These are phyloP conservation scores for Alternaria brassicae DNA, from an alignment of 2,329 filamentous ascomycete species.

Conservation along the genomic window DNA sequence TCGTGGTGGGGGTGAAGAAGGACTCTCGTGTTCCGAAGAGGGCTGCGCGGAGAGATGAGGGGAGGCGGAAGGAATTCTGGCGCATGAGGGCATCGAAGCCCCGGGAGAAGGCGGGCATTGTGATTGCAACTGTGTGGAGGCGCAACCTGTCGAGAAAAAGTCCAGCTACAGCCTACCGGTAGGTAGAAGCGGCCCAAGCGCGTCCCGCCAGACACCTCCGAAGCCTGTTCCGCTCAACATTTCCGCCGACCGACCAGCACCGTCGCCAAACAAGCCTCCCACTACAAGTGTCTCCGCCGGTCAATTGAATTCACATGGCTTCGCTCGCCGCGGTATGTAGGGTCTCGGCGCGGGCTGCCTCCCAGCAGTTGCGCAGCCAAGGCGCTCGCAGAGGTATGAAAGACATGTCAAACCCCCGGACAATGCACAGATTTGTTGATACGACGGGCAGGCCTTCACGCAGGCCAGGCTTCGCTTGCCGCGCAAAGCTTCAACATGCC, in stretches of 20 bases:
- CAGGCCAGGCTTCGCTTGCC: slow-evolving; percentile 68
- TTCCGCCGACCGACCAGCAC: slow-evolving; percentile 34
- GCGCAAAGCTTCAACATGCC: slow-evolving; percentile 93
- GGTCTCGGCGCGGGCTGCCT: slow-evolving; percentile 66
- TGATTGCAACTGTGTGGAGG: slow-evolving; percentile 2
- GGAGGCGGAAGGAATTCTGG: slow-evolving; percentile 40
- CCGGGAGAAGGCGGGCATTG: slow-evolving; percentile 43
- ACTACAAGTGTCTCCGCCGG: slow-evolving; percentile 21
- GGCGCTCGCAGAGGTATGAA: slow-evolving; percentile 65
- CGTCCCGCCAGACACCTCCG: slow-evolving; percentile 22
- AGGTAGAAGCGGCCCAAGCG: slow-evolving; percentile 28
- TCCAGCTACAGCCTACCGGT: no score
- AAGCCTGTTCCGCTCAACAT: slow-evolving; percentile 45
- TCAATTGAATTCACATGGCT: slow-evolving; percentile 62
- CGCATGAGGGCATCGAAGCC: slow-evolving; percentile 39
- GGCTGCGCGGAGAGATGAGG: slow-evolving; percentile 42
- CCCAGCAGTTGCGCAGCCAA: slow-evolving; percentile 61
- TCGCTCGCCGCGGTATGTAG: slow-evolving; percentile 70
- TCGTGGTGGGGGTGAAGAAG: slow-evolving; percentile 22
- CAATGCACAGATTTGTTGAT: slow-evolving; percentile 28
- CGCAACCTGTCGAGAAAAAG: slow-evolving; percentile 19
- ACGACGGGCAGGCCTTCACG: slow-evolving; percentile 64
- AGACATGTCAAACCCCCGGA: slow-evolving; percentile 13
- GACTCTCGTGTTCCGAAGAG: slow-evolving; percentile 38
- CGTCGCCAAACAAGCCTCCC: slow-evolving; percentile 17